phyloP scores from a whole-genome alignment of 352 stramenopile species.

The Blastocystis sp. region DNA sequence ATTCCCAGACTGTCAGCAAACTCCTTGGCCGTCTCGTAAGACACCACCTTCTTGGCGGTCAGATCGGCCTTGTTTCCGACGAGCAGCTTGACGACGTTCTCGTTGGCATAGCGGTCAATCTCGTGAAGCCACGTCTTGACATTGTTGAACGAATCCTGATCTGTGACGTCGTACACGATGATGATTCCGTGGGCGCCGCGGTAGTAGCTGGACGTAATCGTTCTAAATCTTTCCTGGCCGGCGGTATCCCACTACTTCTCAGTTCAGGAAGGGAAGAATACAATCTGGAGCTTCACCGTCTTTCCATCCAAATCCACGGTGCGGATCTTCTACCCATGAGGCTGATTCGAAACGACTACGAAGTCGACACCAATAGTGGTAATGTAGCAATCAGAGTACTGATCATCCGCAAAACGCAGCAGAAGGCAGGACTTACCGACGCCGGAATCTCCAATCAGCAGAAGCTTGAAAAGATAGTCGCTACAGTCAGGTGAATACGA shows the following conservation, averaged over 20 bases:
- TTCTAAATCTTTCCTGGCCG: conserved; percentile 97
- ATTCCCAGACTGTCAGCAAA: conserved; percentile 90
- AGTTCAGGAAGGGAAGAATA: conserved; percentile 59
- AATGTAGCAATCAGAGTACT: conserved; percentile 98
- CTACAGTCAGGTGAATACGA: conserved; percentile 60
- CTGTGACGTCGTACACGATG: conserved; percentile 91
- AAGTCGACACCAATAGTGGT: conserved; percentile 99
- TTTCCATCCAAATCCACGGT: conserved; percentile 97
- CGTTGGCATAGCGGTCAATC: conserved; percentile 90
- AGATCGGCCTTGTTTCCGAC: conserved; percentile 99
- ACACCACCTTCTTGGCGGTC: conserved; percentile 83
- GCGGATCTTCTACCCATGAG: conserved; percentile 80
- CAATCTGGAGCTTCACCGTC: conserved; percentile 98
- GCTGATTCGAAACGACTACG: conserved; percentile 63
- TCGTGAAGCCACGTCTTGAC: conserved; percentile 97
- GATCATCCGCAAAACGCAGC: conserved; percentile 95
- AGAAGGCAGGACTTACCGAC: conserved; percentile 96
- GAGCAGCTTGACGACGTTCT: conserved; percentile 95
- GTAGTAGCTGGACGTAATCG: conserved; percentile 98
- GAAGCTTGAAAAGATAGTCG: conserved; percentile 95
- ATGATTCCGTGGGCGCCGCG: conserved; percentile 89
- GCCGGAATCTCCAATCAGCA: conserved; percentile 90
- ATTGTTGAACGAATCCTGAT: conserved; percentile 96
- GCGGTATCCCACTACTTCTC: conserved; percentile 88
- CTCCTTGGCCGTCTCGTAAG: conserved; percentile 86